Evolutionary conservation across 1,284 basidiomycete genomes (phyloP).

Genomic region (Clitocybe nebularis): DNA sequence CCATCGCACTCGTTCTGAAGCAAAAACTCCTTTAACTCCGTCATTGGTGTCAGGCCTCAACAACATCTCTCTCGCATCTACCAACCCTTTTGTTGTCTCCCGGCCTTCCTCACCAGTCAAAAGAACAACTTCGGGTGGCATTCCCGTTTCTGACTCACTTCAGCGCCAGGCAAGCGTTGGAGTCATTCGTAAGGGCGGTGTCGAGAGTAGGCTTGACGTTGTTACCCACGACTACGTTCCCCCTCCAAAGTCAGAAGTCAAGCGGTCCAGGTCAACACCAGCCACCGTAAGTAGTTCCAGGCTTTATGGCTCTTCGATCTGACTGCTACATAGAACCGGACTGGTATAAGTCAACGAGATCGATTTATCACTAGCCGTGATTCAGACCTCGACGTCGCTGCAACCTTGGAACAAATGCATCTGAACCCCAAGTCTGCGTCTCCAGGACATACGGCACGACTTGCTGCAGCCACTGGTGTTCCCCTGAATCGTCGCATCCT

Average conservation of each 20-base stretch:
- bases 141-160: slow-evolving; percentile 50
- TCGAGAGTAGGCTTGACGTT: slow-evolving; percentile 72
- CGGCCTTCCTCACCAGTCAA: slow-evolving; percentile 64
- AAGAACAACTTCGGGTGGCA: slow-evolving; percentile 42
- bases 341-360: slow-evolving; percentile 48
- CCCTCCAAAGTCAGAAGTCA: slow-evolving; percentile 56
- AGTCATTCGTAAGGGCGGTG: slow-evolving; percentile 68
- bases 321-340: slow-evolving; percentile 11
- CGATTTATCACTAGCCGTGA: slow-evolving; percentile 73
- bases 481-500: slow-evolving; percentile 72
- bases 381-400: slow-evolving; percentile 37
- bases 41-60: slow-evolving; percentile 56
- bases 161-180: slow-evolving; percentile 60
- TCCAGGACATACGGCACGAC: slow-evolving; percentile 71
- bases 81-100: slow-evolving; percentile 62
- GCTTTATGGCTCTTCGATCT: slow-evolving; percentile 2
- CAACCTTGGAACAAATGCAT: slow-evolving; percentile 61
- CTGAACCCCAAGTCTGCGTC: slow-evolving; percentile 60
- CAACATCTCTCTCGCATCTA: slow-evolving; percentile 44
- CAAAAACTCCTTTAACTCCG: slow-evolving; percentile 68
- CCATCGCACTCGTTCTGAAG: slow-evolving; percentile 62
- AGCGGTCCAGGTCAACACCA: slow-evolving; percentile 69
- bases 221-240: slow-evolving; percentile 48
- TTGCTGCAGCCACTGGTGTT: slow-evolving; percentile 70
- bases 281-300: slow-evolving; percentile 37